Conservation (phyloP, 768 basidiomycete species). For the Gloeopeniophorella convolvens region DNA sequence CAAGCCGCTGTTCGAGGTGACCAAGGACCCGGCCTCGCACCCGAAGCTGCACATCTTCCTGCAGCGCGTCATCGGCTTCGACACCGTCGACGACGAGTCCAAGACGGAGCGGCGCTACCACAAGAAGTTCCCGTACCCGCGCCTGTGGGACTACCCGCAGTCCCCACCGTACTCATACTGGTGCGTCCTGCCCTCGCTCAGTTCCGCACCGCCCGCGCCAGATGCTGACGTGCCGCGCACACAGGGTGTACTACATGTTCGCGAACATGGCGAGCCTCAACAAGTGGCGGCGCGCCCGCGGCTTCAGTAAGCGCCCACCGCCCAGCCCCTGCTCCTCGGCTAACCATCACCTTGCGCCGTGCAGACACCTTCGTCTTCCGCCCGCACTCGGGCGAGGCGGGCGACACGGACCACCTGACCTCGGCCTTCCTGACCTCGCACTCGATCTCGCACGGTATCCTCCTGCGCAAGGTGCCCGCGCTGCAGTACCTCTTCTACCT, state of each 20-base stretch:
- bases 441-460: constrained; percentile 98
- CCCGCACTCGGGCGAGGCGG: constrained; percentile 96
- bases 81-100: constrained; percentile 98
- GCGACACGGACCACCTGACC: constrained; percentile 95
- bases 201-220: not conserved
- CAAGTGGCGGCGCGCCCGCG: constrained; percentile 79
- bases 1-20: constrained; percentile 91
- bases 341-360: constrained; percentile 4
- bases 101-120: constrained; percentile 88
- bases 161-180: constrained; percentile 96
- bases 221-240: constrained; percentile 7
- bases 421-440: constrained; percentile 95
- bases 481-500: constrained; percentile 96
- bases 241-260: constrained; percentile 95
- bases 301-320: constrained; percentile 68
- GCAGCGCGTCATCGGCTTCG: constrained; percentile 93
- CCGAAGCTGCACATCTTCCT: constrained; percentile 94
- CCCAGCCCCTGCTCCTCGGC: not conserved
- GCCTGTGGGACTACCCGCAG: constrained; percentile 81
- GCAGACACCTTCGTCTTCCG: constrained; percentile 94
- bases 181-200: constrained; percentile 36
- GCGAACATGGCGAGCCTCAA: constrained; percentile 95
- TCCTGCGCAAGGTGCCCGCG: constrained; percentile 95
- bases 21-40: constrained; percentile 80
- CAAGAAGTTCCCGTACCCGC: constrained; percentile 89